Evolutionary conservation across 2,329 filamentous ascomycete genomes (phyloP).

Genomic region (Aspergillus arachidicola): DNA sequence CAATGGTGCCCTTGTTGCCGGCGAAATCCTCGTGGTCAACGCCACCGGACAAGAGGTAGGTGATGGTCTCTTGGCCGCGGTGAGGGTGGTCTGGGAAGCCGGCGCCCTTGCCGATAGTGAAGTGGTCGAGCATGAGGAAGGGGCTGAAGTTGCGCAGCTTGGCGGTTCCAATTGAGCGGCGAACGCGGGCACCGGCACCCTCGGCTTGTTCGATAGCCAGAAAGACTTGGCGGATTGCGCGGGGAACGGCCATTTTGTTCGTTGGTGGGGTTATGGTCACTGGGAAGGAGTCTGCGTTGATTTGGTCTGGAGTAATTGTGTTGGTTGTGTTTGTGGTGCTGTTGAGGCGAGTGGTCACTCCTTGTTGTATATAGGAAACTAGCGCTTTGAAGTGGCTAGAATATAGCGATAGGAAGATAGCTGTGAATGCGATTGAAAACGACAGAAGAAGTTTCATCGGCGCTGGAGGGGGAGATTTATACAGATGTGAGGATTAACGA

Average conservation of each 20-base stretch:
- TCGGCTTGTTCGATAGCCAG: slow-evolving; percentile 83
- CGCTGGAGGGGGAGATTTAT: slow-evolving; percentile 32
- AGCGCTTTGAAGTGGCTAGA: slow-evolving; percentile 17
- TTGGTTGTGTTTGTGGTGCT: slow-evolving; percentile 14
- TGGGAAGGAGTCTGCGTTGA: slow-evolving; percentile 10
- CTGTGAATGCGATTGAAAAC: slow-evolving; percentile 41
- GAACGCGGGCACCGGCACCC: slow-evolving; percentile 82
- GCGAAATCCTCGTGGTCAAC: slow-evolving; percentile 93
- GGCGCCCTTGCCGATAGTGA: slow-evolving; percentile 74
- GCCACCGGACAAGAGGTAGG: slow-evolving; percentile 81
- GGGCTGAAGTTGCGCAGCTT: slow-evolving; percentile 84
- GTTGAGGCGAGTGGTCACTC: slow-evolving; percentile 10
- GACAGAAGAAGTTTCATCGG: slow-evolving; percentile 41
- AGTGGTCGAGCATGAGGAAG: slow-evolving; percentile 96
- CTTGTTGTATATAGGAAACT: not conserved
- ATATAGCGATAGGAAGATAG: slow-evolving; percentile 28
- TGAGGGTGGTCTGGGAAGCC: slow-evolving; percentile 88
- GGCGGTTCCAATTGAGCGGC: slow-evolving; percentile 83
- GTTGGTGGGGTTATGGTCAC: slow-evolving; percentile 28
- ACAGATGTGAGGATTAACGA: slow-evolving; percentile 13
- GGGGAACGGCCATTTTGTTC: slow-evolving; percentile 66
- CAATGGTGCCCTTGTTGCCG: slow-evolving; percentile 80
- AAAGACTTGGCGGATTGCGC: slow-evolving; percentile 81
- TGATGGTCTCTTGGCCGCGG: slow-evolving; percentile 85
- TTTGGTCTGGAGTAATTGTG: slow-evolving; percentile 8